Evolutionary conservation across 169 alveolate species (phyloP), one percentile per base, ranked within the genome.

Genomic region (Eimeria brunetti): DNA sequence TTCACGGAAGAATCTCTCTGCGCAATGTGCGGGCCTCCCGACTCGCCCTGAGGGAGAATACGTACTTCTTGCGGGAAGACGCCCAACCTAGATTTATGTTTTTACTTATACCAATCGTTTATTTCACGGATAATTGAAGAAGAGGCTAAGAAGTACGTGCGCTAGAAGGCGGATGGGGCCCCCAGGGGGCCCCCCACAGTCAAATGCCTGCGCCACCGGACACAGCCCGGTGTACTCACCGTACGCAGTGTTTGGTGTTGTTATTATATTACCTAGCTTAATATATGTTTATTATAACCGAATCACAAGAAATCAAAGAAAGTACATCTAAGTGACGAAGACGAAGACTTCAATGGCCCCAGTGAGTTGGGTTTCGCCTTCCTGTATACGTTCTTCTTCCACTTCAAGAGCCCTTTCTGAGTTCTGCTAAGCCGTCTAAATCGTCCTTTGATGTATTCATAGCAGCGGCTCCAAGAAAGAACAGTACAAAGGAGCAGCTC

Each of bases 111-210:
- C 24, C 44, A 11, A 69, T 69, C 7, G 33, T 69, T n/a, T 1
- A n/a, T 64, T 33, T 33, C 20, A 14, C 22, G 33, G 78, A 44
- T 12, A 33, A 14, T 8, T 24, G 78, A 69, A 69, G 27, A 5
- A 3, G 46, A 2, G 49, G 4, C 49, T 8, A 6, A 24, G 24
- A 14, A 69, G 78, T 1, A 30, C 44, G 78, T 11, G 20, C 78
- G 49, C 27, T 69, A 44, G 27, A 14, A 49, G 5, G 49, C 27
- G 49, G 11, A 2, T 5, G 78, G 78, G 78, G 49, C 78, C 78
- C 78, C 78, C 44, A 11, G 1, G 78, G 78, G 78, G 78, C 78
- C 78, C 78, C 78, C 18, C 78, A 69, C 27, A 11, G 75, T 11
- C 18, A 64, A 2, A 22, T 22, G 0, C 6, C 4, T 36, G 18